Base-by-base conservation (phyloP, 305 asterid genomes). In the Fraxinus greggii region DNA sequence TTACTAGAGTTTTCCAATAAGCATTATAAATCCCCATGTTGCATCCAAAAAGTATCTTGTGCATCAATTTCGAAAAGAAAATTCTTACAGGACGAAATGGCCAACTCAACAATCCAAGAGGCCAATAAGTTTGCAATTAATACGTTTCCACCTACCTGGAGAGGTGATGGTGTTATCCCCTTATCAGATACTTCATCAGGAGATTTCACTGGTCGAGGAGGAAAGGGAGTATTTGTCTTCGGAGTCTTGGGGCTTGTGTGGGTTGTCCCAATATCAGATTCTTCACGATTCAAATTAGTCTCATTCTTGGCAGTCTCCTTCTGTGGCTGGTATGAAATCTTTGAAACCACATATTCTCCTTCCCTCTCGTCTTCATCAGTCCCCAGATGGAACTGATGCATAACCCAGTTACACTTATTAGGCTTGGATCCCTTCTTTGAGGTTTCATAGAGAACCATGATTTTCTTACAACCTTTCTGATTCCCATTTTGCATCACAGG, bases 361-460 rank as follows among this genome's bases (percentile, higher is more conserved):
- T 88, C 92, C 38, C 78, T 88, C 86, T 96, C 99, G 0, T 92
- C 95, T 84, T 89, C 92, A 12, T 90, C 84, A 1, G 73, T 70
- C 5, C 99, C 99, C 13, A 96, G 88, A 85, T 96, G 99, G 88
- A 87, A 93, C 82, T 97, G 99, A 87, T 97, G 96, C 98, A 94
- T 92, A 70, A 89, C 93, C 99, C 99, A 97, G 67, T 89, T 89
- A 81, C 91, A 88, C 67, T 91, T 97, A n/a, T 80, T 92, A 0
- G 96, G 92, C 81, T 90, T 93, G 42, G 91, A 83, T 26, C 90
- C 92, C 70, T 70, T 79, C 85, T 86, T 89, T 13, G 92, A 32
- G 1, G 83, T 72, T 65, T 83, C 84, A 75, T 96, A 92, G 45
- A 97, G 91, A 79, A 97, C 99, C 98, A 97, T 89, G 83, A 97